These are phyloP conservation scores for Citrus inodora DNA, from an alignment of 345 rosid genomes.

Conservation along the genomic window DNA sequence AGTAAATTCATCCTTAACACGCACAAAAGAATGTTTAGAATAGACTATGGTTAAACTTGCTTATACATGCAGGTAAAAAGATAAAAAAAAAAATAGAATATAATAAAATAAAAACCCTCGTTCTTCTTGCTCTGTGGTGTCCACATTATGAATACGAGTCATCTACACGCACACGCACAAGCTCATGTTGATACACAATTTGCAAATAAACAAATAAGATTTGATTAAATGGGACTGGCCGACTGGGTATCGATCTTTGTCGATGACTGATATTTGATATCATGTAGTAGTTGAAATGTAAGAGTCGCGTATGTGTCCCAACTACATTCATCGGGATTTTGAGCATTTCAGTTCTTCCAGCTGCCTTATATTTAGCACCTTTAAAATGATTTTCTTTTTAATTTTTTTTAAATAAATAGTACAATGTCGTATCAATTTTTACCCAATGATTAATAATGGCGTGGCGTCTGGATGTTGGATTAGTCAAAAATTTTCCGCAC, in stretches of 20 bases:
- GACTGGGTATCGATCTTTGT: not conserved
- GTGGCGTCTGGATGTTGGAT: not conserved
- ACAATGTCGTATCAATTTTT: not conserved
- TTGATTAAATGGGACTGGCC: too few species aligned
- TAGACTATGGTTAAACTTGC: not conserved
- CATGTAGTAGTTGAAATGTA: constrained; percentile 18
- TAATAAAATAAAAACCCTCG: not conserved
- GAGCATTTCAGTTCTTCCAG: not conserved
- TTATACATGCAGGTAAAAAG: not conserved
- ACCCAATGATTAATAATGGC: not conserved
- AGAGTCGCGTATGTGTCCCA: constrained; percentile 3
- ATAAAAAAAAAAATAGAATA: not conserved
- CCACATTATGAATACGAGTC: not conserved
- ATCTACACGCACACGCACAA: too few species aligned
- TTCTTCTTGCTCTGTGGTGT: not conserved
- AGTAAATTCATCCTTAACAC: too few species aligned
- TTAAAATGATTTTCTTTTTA: not conserved
- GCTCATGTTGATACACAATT: too few species aligned
- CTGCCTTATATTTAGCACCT: not conserved
- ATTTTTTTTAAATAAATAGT: too few species aligned
- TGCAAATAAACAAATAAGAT: too few species aligned
- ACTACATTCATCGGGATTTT: not conserved
- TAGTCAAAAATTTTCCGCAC: not conserved
- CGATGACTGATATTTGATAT: not conserved
- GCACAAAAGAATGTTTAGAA: not conserved